Conservation (phyloP, 306 rosid genomes). For the Castanopsis chinensis region DNA sequence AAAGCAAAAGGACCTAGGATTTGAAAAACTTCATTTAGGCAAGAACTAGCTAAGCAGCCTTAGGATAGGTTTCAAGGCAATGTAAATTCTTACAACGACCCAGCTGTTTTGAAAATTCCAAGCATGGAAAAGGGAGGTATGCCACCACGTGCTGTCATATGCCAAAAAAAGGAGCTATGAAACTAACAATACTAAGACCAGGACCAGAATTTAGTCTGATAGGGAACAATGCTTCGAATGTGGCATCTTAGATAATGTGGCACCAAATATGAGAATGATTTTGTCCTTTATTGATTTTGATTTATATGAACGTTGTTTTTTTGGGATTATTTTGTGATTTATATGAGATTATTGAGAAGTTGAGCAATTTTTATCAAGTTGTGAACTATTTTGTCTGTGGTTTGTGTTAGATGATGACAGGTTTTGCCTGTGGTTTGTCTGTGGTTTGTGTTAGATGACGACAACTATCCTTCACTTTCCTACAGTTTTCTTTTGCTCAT, state of each 20-base stretch:
- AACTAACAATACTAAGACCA: background rate
- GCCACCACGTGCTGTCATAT: background rate
- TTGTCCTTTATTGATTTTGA: too few relatives aligned
- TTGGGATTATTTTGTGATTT: too few relatives aligned
- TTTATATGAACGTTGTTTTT: too few relatives aligned
- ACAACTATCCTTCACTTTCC: too few relatives aligned
- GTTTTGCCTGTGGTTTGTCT: too few relatives aligned
- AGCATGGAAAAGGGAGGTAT: background rate
- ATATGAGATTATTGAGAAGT: too few relatives aligned
- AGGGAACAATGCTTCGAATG: background rate
- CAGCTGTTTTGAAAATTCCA: background rate
- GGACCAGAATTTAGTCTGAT: background rate
- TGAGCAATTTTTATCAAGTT: too few relatives aligned
- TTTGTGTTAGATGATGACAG: too few relatives aligned
- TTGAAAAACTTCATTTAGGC: background rate
- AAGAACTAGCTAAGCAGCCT: background rate
- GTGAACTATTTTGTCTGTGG: too few relatives aligned
- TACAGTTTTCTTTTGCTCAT: too few relatives aligned
- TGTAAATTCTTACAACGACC: background rate
- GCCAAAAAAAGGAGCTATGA: background rate
- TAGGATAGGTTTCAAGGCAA: background rate
- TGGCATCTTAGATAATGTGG: background rate
- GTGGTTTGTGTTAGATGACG: too few relatives aligned
- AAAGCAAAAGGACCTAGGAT: background rate
- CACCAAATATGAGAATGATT: too few relatives aligned